These are phyloP conservation scores for Chiua sp. DNA, from an alignment of 1,284 basidiomycete species.

Conservation along the genomic window DNA sequence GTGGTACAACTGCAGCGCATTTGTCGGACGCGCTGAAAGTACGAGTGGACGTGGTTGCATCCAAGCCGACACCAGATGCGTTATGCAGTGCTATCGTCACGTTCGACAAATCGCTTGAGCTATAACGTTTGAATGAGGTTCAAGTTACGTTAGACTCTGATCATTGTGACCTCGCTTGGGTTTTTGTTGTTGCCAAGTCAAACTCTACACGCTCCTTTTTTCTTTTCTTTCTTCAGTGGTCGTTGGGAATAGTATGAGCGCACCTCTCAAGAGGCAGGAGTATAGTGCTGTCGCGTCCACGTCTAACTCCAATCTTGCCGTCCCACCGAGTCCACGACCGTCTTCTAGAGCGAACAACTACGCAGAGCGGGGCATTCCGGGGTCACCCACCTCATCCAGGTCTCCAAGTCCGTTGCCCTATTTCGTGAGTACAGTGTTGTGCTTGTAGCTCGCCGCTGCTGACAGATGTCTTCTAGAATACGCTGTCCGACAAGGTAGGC, in stretches of 20 bases:
- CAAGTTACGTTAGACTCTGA: no score
- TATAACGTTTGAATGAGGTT: no score
- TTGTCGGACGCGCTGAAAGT: conserved; percentile 52
- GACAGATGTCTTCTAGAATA: conserved; percentile 28
- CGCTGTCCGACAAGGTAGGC: conserved; percentile 32
- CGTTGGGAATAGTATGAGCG: conserved; percentile 24
- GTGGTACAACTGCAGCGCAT: conserved; percentile 64
- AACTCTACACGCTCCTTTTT: conserved; percentile 25
- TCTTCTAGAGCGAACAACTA: conserved; percentile 25
- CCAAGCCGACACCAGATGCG: conserved; percentile 60
- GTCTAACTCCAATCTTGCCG: conserved; percentile 26
- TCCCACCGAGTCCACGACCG: conserved; percentile 24
- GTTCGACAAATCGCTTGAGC: conserved; percentile 12
- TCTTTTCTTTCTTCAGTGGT: neutral
- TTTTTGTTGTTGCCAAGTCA: conserved; percentile 1
- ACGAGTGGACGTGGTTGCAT: conserved; percentile 56
- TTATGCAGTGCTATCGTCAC: conserved; percentile 46
- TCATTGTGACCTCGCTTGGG: no score
- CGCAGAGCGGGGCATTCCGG: conserved; percentile 20
- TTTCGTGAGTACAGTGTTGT: conserved; percentile 19
- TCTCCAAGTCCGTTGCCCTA: conserved; percentile 35
- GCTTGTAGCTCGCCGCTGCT: neutral
- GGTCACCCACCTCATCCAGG: conserved; percentile 19
- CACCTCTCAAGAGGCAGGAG: conserved; percentile 28
- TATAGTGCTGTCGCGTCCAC: conserved; percentile 35